These are phyloP conservation scores for Aspergillus brunneoviolaceus DNA, from an alignment of 2,329 filamentous ascomycete species.

Conservation along the genomic window DNA sequence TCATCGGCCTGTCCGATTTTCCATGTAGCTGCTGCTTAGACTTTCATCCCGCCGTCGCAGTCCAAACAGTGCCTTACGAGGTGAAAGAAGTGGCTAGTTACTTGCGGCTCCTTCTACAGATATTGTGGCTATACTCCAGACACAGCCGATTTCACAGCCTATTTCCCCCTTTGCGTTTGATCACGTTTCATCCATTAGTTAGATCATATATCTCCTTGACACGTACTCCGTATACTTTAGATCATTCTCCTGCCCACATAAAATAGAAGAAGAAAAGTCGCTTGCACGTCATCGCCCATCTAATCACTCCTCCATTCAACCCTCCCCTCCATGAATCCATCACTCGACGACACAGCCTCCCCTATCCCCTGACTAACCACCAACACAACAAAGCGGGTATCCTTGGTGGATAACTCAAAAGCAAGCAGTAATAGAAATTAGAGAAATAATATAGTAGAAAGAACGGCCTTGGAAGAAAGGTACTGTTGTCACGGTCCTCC, in stretches of 20 bases:
- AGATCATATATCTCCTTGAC: not conserved
- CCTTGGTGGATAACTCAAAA: not conserved
- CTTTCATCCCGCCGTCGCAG: not conserved
- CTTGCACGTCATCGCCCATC: not conserved
- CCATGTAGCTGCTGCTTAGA: not conserved
- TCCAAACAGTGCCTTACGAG: not conserved
- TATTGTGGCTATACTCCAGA: too few species aligned
- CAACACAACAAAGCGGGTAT: constrained; percentile 1
- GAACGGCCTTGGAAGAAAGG: not conserved
- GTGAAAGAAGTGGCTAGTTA: not conserved
- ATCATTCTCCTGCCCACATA: not conserved
- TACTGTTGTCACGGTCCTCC: not conserved
- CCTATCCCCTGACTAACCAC: not conserved
- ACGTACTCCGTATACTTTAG: too few species aligned
- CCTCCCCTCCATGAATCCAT: too few species aligned
- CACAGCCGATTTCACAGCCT: too few species aligned
- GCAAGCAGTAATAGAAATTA: not conserved
- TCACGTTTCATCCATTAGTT: not conserved
- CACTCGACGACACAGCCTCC: not conserved
- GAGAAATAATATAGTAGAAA: not conserved
- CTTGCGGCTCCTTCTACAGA: not conserved
- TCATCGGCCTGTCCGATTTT: not conserved
- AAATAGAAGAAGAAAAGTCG: not conserved
- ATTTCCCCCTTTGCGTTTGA: too few species aligned
- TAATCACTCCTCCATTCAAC: not conserved